Base-by-base conservation (phyloP, 2,329 filamentous ascomycete genomes). In the Fusarium poae region DNA sequence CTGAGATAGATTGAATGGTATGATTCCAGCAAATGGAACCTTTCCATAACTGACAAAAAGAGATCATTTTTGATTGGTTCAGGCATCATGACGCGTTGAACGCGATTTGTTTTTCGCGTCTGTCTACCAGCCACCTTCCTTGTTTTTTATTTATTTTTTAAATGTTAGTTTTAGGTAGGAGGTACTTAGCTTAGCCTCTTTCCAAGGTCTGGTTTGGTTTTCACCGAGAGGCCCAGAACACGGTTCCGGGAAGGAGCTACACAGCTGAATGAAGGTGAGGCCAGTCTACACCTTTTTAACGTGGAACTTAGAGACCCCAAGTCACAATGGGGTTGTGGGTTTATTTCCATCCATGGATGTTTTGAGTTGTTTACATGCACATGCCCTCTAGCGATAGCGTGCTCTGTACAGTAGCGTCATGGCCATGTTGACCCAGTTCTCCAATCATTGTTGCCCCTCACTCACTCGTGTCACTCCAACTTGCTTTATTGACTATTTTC, bases 351-450 rank as follows among this genome's bases (percentile, higher is more conserved):
- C 23, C 48, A 50, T 50, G 23, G 46, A 29, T 49, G 32, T 58
- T 45, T 65, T 59, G 62, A 48, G 51, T 58, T 68, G 65, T 62
- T 66, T 68, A 55, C 61, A 55, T 46, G 23, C 15, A 20, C 35
- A 20, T 39, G 35, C 6, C n/a, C 35, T 23, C 30, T 34, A 23
- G 30, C 34, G 35, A 37, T 18, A 39, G 34, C 32, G 32, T 49
- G 21, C 45, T 34, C 45, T 18, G 23, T 55, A 60, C 45, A 18
- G 23, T 55, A 60, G 68, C 67, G 67, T 70, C 67, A 70, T 70
- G 34, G 67, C 70, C 67, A 70, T 70, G 34, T 59, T 70, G 62
- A 68, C 51, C 46, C 67, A 46, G 50, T 65, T 39, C 48, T 29
- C 23, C 48, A 50, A 50, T 35, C 29, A 49, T 52, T 62, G 56